Conservation (phyloP, 1,139 yeast species). For the Candida sanyaensis region DNA sequence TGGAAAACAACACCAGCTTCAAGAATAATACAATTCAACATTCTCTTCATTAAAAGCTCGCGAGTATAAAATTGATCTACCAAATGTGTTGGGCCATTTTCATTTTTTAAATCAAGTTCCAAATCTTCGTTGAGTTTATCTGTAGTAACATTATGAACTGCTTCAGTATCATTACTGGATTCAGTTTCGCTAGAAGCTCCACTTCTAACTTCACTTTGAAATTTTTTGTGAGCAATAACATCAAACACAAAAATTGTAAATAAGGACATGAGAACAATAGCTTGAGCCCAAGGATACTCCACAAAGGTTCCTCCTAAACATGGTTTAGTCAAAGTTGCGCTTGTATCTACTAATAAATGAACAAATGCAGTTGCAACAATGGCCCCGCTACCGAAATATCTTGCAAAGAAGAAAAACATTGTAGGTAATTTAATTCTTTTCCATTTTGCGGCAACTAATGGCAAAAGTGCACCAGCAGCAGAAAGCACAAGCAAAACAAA, state of each 20-base stretch:
- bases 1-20: constrained; percentile 45
- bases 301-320: constrained; percentile 32
- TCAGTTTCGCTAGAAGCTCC: background rate
- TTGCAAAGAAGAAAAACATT: constrained; percentile 28
- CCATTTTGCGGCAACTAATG: constrained; percentile 25
- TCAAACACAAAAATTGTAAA: constrained; percentile 34
- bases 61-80: background rate
- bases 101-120: background rate
- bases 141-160: background rate
- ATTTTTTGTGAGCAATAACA: constrained; percentile 25
- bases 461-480: constrained; percentile 32
- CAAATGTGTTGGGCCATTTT: background rate
- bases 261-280: constrained; percentile 33
- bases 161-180: background rate
- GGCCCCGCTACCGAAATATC: constrained; percentile 36
- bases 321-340: constrained; percentile 22
- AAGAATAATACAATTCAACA: constrained; percentile 29
- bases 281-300: constrained; percentile 38
- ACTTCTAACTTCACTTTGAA: constrained; percentile 12
- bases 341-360: constrained; percentile 34
- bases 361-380: constrained; percentile 38
- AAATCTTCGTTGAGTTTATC: background rate
- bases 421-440: constrained; percentile 24
- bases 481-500: constrained; percentile 33
- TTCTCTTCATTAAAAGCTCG: constrained; percentile 14